phyloP scores from a whole-genome alignment of 208 protist species.

The Trypanosoma caninum region DNA sequence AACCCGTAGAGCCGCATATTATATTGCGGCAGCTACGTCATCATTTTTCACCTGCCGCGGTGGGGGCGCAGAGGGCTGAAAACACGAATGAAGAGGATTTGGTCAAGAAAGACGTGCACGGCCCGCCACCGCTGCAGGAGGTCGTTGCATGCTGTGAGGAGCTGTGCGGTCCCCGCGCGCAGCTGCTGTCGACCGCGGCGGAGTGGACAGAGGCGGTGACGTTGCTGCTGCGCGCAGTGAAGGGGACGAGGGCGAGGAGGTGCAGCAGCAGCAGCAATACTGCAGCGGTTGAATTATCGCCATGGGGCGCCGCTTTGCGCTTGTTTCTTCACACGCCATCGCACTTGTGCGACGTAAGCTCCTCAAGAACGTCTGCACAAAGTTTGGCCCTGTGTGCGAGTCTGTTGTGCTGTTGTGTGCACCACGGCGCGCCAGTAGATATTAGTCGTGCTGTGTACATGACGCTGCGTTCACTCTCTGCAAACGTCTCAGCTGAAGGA shows the following conservation, averaged over 20 bases:
- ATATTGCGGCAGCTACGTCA: not conserved
- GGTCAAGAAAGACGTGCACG: not conserved
- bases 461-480: constrained; percentile 9
- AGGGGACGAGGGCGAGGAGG: not conserved
- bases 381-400: not conserved
- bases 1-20: not conserved
- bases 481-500: not conserved
- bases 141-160: constrained; percentile 11
- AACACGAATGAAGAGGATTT: not conserved
- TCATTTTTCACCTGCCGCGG: not conserved
- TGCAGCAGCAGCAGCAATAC: not conserved
- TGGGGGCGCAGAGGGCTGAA: not conserved
- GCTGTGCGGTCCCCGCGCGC: constrained; percentile 1
- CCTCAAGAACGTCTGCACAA: not conserved
- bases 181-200: not conserved
- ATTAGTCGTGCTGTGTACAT: constrained; percentile 15
- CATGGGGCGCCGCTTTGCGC: constrained; percentile 8
- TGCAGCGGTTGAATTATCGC: not conserved
- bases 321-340: constrained; percentile 10
- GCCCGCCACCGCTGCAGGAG: not conserved
- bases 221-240: constrained; percentile 13
- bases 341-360: not conserved
- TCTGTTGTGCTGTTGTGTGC: constrained; percentile 19
- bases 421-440: constrained; percentile 13
- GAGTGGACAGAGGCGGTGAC: constrained; percentile 15